Evolutionary conservation across 208 protist species (phyloP).

Genomic region (Pavlovales sp.): DNA sequence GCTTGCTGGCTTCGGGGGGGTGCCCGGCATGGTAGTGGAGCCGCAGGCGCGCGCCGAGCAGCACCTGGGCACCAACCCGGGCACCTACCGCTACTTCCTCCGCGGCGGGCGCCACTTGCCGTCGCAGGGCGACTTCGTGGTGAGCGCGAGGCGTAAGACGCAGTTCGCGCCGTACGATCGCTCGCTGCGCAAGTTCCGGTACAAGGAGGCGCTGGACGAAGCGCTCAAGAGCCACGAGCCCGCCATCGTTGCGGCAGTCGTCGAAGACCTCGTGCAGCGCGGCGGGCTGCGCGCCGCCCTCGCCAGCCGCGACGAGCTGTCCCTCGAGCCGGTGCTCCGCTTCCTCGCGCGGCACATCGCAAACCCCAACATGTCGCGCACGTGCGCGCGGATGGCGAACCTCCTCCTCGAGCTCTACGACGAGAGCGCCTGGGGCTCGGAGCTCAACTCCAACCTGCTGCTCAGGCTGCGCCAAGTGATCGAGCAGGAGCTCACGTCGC

Average conservation of each 20-base stretch:
- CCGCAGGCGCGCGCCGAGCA: neutral
- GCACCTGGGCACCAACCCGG: neutral
- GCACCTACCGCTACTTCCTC: constrained; percentile 21
- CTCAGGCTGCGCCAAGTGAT: neutral
- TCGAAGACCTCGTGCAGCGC: constrained; percentile 29
- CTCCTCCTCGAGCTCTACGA: constrained; percentile 29
- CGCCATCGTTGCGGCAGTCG: neutral
- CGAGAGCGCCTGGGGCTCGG: neutral
- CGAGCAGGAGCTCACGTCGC: neutral
- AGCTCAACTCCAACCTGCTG: neutral
- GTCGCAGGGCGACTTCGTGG: neutral
- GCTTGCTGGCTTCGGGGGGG: neutral
- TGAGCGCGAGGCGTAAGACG: neutral
- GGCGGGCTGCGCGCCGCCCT: constrained; percentile 14
- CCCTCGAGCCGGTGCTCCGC: constrained; percentile 6
- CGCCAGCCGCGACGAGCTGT: neutral
- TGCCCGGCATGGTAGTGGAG: neutral
- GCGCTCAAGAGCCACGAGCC: neutral
- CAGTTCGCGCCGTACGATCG: neutral
- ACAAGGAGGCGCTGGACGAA: constrained; percentile 10
- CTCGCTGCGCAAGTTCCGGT: neutral
- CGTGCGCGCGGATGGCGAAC: neutral
- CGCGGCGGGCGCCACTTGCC: neutral
- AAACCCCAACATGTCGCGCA: neutral
- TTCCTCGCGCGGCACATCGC: constrained; percentile 12